Evolutionary conservation across 805 yeast genomes (phyloP), one percentile per base, ranked within the genome.

Genomic region (Myxozyma geophila): DNA sequence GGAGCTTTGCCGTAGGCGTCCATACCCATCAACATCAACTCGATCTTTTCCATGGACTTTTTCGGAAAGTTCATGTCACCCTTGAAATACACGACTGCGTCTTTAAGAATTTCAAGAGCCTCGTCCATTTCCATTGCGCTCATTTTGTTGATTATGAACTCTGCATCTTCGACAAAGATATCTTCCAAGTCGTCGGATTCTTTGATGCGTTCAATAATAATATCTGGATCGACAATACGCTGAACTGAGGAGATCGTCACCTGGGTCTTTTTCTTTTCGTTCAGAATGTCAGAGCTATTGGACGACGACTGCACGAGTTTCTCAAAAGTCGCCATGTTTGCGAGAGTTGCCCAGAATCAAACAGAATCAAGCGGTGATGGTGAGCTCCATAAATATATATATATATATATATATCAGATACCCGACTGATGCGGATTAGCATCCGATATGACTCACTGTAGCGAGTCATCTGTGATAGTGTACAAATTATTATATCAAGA

Each of bases 41-140:
- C 57, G 53, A 79, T 72, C 48, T 75, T 75, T 0, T 72, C 74
- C 61, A 75, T 77, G 58, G 78, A 79, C 13, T 68, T 74, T 6
- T 61, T 59, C 15, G 81, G 79, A 65, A 81, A 76, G 69, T 82
- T 82, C 52, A 79, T 78, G 70, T 82, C 86, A 58, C 75, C 78
- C 2, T 65, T 66, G 65, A 80, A 82, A 23, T 78, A 77, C 0
- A 66, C 74, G 1, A 76, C 59, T n/a, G 80, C 76, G 21, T 76
- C 73, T 33, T 71, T 67, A 53, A 83, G 70, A 43, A 80, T 75
- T 8, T 71, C 71, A 1, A 78, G 36, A 0, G 82, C 77, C 47
- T 79, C 81, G 2, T 48, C 54, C 13, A 37, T 15, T 9, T 33
- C 60, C 53, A 62, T 48, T 1, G 12, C 33, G 15, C n/a, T 17